A percentile compares a stretch with the other conserved stretches of the same genome.
Evolutionary conservation across 441 rosid species (phyloP).

Genomic region (Pelargonium fulgidum): DNA sequence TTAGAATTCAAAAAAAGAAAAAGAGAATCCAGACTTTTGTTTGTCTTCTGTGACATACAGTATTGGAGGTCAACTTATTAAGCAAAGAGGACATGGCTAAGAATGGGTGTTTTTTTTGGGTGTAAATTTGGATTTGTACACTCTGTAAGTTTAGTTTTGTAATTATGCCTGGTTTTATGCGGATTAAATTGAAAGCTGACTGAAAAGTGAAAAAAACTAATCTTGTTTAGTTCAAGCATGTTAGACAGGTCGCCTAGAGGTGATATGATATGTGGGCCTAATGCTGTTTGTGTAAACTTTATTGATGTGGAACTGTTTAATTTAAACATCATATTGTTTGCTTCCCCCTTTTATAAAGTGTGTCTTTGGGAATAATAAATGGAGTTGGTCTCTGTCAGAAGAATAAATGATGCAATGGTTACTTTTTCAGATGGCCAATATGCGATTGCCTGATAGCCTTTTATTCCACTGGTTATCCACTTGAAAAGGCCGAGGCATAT

Average conservation of each 20-base stretch:
- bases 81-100: background rate
- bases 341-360: too few relatives aligned
- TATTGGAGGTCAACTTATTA: background rate
- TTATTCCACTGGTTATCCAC: constrained; percentile 90
- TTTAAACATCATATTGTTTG: too few relatives aligned
- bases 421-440: constrained; percentile 78
- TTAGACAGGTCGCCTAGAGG: background rate
- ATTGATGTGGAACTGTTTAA: too few relatives aligned
- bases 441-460: constrained; percentile 98
- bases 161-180: background rate
- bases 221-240: background rate
- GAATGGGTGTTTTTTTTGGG: too few relatives aligned
- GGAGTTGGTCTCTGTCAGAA: too few relatives aligned
- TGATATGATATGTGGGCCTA: background rate
- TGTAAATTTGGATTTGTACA: background rate
- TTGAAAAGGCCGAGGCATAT: constrained; percentile 89
- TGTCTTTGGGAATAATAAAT: too few relatives aligned
- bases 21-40: background rate
- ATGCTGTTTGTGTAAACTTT: too few relatives aligned
- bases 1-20: too few relatives aligned
- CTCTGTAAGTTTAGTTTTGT: background rate
- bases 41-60: background rate
- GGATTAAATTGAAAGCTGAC: constrained; percentile 2
- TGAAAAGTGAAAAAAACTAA: constrained; percentile 1
- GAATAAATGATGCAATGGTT: constrained; percentile 20